Percentiles rank a stretch among this genome's conserved stretches.
phyloP scores from a whole-genome alignment of 2,329 filamentous ascomycete species.

The Phialophora chinensis region DNA sequence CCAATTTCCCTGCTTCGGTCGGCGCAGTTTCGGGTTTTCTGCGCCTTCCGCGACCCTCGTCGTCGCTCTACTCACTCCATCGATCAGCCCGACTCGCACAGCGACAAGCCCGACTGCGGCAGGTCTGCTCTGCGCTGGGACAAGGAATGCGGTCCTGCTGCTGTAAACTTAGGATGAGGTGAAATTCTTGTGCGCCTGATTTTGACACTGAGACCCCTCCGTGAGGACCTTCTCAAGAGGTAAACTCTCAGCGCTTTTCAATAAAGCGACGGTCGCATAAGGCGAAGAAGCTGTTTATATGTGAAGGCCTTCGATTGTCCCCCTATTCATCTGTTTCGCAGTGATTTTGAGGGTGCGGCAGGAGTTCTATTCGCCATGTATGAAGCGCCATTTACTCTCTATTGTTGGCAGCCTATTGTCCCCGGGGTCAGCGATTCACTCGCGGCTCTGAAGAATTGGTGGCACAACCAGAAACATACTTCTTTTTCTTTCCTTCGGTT shows the following conservation, averaged over 20 bases:
- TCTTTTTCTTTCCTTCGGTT: background rate
- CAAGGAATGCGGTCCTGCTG: too few species aligned
- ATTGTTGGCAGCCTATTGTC: background rate
- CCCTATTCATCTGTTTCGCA: background rate
- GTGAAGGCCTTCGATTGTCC: background rate
- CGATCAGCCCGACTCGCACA: background rate
- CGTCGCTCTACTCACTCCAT: background rate
- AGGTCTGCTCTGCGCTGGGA: background rate
- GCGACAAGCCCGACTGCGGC: background rate
- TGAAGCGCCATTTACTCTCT: conserved; percentile 14
- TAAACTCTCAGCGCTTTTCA: background rate
- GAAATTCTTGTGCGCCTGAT: background rate
- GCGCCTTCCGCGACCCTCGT: background rate
- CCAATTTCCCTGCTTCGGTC: background rate
- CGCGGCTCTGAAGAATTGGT: background rate
- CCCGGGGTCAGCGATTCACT: background rate
- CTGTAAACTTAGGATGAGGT: background rate
- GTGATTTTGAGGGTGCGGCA: background rate
- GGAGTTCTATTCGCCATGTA: background rate
- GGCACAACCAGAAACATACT: background rate
- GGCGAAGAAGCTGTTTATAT: background rate
- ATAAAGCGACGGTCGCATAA: background rate
- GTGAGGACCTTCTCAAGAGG: background rate
- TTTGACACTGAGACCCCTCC: background rate
- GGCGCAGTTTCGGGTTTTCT: background rate